These are phyloP conservation scores for Metschnikowia dekortorum DNA, from an alignment of 805 yeast genomes.

Conservation along the genomic window DNA sequence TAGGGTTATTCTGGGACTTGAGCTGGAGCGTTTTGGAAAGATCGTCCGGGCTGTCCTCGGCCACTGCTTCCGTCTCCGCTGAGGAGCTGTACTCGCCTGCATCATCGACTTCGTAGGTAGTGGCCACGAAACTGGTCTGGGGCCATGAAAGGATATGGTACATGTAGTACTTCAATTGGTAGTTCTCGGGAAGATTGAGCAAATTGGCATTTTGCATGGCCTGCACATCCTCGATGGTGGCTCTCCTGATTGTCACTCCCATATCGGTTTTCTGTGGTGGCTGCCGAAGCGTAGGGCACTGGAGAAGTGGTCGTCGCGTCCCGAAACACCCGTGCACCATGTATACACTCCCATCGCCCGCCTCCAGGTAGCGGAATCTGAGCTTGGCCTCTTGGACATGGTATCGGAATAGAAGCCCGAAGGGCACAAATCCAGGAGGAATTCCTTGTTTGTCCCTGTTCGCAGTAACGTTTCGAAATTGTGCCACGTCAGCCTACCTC, in stretches of 20 bases:
- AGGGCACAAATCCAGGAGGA: too few species aligned
- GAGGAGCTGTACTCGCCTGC: slow-evolving; percentile 14
- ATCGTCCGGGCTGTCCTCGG: not conserved
- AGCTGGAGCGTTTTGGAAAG: not conserved
- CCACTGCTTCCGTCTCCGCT: slow-evolving; percentile 5
- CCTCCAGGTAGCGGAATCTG: too few species aligned
- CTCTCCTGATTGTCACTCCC: slow-evolving; percentile 87
- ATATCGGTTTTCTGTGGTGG: slow-evolving; percentile 26
- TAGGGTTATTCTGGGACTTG: not conserved
- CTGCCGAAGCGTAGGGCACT: not conserved
- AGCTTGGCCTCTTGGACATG: too few species aligned
- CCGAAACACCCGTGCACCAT: not conserved
- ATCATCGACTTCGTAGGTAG: slow-evolving; percentile 52
- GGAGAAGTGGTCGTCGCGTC: not conserved
- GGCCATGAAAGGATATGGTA: slow-evolving; percentile 97
- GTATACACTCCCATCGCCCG: not conserved
- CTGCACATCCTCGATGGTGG: slow-evolving; percentile 80
- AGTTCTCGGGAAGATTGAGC: slow-evolving; percentile 91
- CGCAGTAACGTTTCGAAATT: too few species aligned
- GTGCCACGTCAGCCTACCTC: too few species aligned
- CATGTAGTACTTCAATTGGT: slow-evolving; percentile 85
- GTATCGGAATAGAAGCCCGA: too few species aligned
- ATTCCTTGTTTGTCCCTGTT: too few species aligned
- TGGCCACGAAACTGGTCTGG: slow-evolving; percentile 93
- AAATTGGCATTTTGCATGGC: slow-evolving; percentile 95